Evolutionary conservation across 371 early-diverging fungal genomes (phyloP), one percentile per base, ranked within the genome.

Genomic region (Saksenaea oblongispora): DNA sequence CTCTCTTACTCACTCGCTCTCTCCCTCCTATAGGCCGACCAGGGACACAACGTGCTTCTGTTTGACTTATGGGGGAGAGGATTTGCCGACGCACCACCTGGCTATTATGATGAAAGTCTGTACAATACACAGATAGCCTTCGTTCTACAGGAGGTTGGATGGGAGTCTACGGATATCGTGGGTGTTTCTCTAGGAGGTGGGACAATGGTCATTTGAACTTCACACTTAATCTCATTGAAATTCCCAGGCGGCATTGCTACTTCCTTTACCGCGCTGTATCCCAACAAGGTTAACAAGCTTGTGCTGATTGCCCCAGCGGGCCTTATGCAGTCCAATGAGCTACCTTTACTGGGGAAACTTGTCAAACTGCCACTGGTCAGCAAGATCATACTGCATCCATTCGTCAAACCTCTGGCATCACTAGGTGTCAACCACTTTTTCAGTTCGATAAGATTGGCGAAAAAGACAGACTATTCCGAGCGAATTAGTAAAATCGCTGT

Each of bases 11-110:
- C n/a, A n/a, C n/a, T 26, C 14, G 35, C 37, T 54, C 22, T 34
- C 7, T 35, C 2, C 34, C 26, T 42, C 37, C 54, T 28, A 65
- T 59, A 85, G 80, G 80, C 74, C 14, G 71, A 71, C 11, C 67
- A 71, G 22, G 81, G 82, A 18, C 76, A 78, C 54, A 69, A 72
- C 54, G 84, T 87, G 2, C 67, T 85, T 4, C 62, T 78, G 1
- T 87, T 79, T 68, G 87, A 80, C 37, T 54, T 80, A 14, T 87
- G 81, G 75, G 88, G 88, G 10, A 56, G 84, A 34, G 88, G 86
- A 0, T 85, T 77, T 51, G 71, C 79, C 5, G 81, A 78, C 28
- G 72, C 84, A 1, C 88, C 88, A 14, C 66, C 78, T 17, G 54
- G 65, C 0, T 27, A 39, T 9, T 84, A 81, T 42, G 72, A 79